Percentiles rank a stretch among this genome's conserved stretches.
These are phyloP conservation scores for Blumeria graminis DNA, from an alignment of 2,329 filamentous ascomycete genomes.

Conservation along the genomic window DNA sequence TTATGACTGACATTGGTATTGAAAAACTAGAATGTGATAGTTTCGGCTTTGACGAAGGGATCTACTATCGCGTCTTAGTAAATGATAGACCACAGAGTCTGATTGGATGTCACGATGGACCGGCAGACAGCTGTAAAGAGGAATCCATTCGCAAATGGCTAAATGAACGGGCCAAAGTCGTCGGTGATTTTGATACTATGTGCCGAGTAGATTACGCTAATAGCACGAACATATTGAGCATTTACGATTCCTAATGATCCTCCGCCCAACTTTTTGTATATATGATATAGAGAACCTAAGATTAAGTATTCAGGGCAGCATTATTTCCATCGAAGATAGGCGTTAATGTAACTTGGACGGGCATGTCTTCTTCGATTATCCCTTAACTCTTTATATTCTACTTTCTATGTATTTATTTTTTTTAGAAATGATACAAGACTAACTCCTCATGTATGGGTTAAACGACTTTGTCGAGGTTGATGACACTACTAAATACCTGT, in stretches of 20 bases:
- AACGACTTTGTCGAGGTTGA: too few species aligned
- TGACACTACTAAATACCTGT: too few species aligned
- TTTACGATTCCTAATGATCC: conserved; percentile 5
- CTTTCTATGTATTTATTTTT: too few species aligned
- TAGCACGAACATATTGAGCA: conserved; percentile 9
- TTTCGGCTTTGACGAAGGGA: conserved; percentile 20
- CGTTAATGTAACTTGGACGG: too few species aligned
- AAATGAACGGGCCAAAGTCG: conserved; percentile 13
- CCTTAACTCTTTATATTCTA: too few species aligned
- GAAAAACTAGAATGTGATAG: conserved; percentile 27
- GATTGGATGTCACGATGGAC: conserved; percentile 23
- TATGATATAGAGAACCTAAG: too few species aligned
- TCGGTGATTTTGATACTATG: conserved; percentile 19
- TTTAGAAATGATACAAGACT: too few species aligned
- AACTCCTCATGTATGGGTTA: too few species aligned
- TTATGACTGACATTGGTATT: conserved; percentile 27
- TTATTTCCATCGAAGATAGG: too few species aligned
- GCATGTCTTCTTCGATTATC: too few species aligned
- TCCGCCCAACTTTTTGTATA: too few species aligned
- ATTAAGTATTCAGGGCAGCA: too few species aligned
- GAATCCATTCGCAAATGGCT: conserved; percentile 6
- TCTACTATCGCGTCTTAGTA: conserved; percentile 25
- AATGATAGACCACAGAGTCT: conserved; percentile 26
- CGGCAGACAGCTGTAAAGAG: conserved; percentile 20
- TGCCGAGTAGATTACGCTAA: conserved; percentile 16